A percentile compares a stretch with the other conserved stretches of the same genome.
Evolutionary conservation across 352 stramenopile genomes (phyloP).

Genomic region (Pythium monospermum): DNA sequence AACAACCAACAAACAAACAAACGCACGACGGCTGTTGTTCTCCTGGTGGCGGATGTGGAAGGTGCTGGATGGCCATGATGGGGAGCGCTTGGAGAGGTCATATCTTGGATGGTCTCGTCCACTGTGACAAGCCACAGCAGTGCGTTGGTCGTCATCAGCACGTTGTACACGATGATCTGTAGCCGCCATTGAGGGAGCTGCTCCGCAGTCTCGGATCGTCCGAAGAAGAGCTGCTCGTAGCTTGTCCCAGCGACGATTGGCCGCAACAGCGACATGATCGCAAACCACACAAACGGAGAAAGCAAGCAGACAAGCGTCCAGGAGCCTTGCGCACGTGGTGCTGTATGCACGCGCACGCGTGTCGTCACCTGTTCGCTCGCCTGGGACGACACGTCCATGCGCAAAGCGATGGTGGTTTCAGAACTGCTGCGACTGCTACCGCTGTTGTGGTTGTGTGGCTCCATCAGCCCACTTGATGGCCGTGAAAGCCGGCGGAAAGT

Average conservation of each 20-base stretch:
- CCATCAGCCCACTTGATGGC: conserved; percentile 1
- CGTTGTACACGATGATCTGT: conserved; percentile 29
- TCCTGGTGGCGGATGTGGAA: too few species aligned
- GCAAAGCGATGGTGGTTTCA: conserved; percentile 13
- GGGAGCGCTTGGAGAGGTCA: conserved; percentile 16
- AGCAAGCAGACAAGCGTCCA: conserved; percentile 44
- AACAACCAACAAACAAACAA: conserved; percentile 8
- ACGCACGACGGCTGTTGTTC: neutral
- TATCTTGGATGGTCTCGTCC: conserved; percentile 42
- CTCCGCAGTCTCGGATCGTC: neutral
- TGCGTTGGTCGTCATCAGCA: conserved; percentile 32
- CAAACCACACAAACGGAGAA: conserved; percentile 35
- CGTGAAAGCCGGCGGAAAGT: conserved; percentile 16
- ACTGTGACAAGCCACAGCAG: conserved; percentile 39
- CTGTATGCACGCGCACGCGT: conserved; percentile 14
- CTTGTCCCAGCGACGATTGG: conserved; percentile 5
- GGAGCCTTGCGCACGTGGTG: conserved; percentile 35
- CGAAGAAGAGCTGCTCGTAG: conserved; percentile 18
- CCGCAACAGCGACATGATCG: conserved; percentile 13
- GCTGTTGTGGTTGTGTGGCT: neutral
- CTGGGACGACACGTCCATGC: conserved; percentile 21
- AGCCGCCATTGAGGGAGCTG: conserved; percentile 27
- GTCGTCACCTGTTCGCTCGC: conserved; percentile 6
- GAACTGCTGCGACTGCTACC: neutral
- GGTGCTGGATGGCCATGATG: conserved; percentile 36